Evolutionary conservation across 2,329 filamentous ascomycete genomes (phyloP).

Genomic region (Chlorencoelia australis): DNA sequence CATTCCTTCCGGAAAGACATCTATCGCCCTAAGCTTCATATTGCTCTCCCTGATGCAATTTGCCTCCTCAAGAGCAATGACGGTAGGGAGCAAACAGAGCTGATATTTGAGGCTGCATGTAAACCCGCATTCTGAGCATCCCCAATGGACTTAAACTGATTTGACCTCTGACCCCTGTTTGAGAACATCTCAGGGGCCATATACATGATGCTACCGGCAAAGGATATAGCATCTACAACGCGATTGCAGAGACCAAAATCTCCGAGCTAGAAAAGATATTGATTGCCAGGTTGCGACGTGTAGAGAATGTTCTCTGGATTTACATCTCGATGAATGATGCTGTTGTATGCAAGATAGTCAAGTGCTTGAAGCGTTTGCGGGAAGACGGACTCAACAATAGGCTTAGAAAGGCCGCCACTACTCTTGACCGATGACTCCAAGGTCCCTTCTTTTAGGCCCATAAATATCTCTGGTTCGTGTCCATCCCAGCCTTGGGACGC

Average conservation of each 20-base stretch:
- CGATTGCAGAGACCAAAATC: slow-evolving; percentile 10
- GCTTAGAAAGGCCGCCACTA: not conserved
- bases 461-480: slow-evolving; percentile 7
- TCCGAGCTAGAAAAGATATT: slow-evolving; percentile 9
- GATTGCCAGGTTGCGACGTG: slow-evolving; percentile 3
- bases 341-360: slow-evolving; percentile 28
- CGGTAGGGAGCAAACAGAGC: too few species aligned
- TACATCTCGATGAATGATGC: slow-evolving; percentile 93
- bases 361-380: slow-evolving; percentile 9
- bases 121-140: slow-evolving; percentile 6
- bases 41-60: too few species aligned
- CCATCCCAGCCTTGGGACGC: slow-evolving; percentile 4
- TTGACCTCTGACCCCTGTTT: slow-evolving; percentile 3
- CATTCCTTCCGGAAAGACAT: too few species aligned
- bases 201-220: slow-evolving; percentile 5
- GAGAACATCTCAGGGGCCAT: slow-evolving; percentile 7
- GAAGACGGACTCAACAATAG: slow-evolving; percentile 8
- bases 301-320: slow-evolving; percentile 38
- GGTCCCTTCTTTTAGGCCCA: slow-evolving; percentile 8
- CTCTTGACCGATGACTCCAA: slow-evolving; percentile 5
- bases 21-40: too few species aligned
- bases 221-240: slow-evolving; percentile 3
- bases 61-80: too few species aligned
- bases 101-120: slow-evolving; percentile 6
- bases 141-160: slow-evolving; percentile 7